Conservation (phyloP, 306 rosid genomes). For the Cucumis melo region DNA sequence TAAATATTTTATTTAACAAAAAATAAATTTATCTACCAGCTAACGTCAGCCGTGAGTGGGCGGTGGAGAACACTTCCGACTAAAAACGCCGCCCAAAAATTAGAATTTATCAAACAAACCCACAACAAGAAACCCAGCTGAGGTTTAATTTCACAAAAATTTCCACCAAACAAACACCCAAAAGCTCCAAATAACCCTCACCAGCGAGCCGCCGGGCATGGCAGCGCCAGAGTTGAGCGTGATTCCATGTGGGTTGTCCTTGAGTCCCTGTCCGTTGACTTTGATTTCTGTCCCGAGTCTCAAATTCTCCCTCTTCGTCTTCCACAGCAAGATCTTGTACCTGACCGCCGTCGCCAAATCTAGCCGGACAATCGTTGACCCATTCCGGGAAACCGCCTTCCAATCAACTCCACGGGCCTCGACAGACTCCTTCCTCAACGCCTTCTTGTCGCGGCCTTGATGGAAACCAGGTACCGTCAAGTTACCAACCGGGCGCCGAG, state of each 20-base stretch:
- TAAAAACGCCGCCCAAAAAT: not conserved
- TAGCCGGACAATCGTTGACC: constrained; percentile 24
- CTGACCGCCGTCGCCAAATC: constrained; percentile 45
- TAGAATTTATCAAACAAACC: not conserved
- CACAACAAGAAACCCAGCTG: not conserved
- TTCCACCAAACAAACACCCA: constrained; percentile 15
- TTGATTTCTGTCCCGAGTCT: constrained; percentile 39
- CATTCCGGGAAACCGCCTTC: constrained; percentile 8
- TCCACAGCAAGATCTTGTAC: constrained; percentile 62
- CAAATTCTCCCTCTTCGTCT: constrained; percentile 32
- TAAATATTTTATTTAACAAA: too few species aligned
- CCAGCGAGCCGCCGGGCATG: constrained; percentile 8
- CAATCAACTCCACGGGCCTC: constrained; percentile 8
- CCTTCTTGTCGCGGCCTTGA: constrained; percentile 70
- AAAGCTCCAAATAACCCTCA: constrained; percentile 15
- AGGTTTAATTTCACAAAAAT: not conserved
- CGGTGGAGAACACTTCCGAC: not conserved
- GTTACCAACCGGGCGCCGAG: constrained; percentile 13
- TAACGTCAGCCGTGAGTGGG: not conserved
- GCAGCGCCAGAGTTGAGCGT: constrained; percentile 51
- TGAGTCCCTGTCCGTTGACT: constrained; percentile 24
- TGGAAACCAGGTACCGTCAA: constrained; percentile 21
- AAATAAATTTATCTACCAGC: not conserved
- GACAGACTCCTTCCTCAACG: not conserved
- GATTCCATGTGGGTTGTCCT: constrained; percentile 13